Conservation (phyloP, 108 stramenopile species). For the Chaetoceros tenuissimus region DNA sequence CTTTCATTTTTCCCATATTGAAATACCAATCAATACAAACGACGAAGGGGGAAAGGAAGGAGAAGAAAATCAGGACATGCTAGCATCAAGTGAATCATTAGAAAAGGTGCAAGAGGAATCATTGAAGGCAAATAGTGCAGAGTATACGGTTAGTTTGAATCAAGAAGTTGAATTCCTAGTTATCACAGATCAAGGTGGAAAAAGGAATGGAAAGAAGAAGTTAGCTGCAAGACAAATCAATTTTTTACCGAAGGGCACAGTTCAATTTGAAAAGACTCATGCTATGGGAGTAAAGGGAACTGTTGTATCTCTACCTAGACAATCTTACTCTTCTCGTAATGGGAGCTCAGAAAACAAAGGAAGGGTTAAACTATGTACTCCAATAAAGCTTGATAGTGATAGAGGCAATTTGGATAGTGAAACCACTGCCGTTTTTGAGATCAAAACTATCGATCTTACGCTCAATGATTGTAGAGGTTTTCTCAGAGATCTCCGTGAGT, state of each 20-base stretch:
- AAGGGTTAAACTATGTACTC: slow-evolving; percentile 28
- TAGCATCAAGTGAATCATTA: too few relatives aligned
- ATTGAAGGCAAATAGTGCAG: slow-evolving; percentile 1
- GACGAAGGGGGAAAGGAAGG: slow-evolving; percentile 12
- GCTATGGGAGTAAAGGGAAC: slow-evolving; percentile 59
- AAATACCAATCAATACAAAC: slow-evolving; percentile 11
- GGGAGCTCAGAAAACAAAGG: slow-evolving; percentile 21
- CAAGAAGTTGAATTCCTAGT: slow-evolving; percentile 74
- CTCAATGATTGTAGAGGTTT: not conserved
- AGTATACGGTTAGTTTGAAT: slow-evolving; percentile 34
- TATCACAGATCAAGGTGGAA: slow-evolving; percentile 23
- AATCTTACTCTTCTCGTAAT: slow-evolving; percentile 17
- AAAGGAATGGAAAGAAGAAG: slow-evolving; percentile 10
- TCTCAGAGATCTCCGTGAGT: slow-evolving; percentile 13
- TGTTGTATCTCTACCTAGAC: slow-evolving; percentile 39
- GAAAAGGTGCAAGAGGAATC: too few relatives aligned
- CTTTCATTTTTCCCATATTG: slow-evolving; percentile 53
- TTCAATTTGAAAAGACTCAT: slow-evolving; percentile 48
- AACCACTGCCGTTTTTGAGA: too few relatives aligned
- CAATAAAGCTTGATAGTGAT: slow-evolving; percentile 16
- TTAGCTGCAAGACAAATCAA: slow-evolving; percentile 52
- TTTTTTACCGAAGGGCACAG: slow-evolving; percentile 48
- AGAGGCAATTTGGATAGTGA: slow-evolving; percentile 8
- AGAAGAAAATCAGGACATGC: not conserved
- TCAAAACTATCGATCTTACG: not conserved